Evolutionary conservation across 148 eudicot species (phyloP).

Genomic region (Chenopodium quinoa): DNA sequence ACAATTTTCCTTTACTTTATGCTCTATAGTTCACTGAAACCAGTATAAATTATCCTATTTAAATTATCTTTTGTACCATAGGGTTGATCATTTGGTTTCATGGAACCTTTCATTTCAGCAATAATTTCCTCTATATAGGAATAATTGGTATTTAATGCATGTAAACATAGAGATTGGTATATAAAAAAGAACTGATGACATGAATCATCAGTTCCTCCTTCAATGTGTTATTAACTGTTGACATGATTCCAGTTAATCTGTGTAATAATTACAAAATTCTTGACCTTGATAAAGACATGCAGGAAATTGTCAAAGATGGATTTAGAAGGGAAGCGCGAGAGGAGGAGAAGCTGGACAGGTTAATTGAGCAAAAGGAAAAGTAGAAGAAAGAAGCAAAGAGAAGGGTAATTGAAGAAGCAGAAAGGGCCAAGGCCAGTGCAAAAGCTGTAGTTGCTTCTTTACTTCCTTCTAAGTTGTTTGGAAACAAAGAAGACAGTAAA

Average conservation of each 20-base stretch:
- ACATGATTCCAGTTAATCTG: not conserved
- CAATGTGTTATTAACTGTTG: no score
- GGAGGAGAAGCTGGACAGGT: constrained; percentile 70
- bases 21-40: no score
- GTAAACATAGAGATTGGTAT: not conserved
- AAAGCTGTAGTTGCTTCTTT: no score
- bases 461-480: constrained; percentile 22
- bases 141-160: constrained; percentile 7
- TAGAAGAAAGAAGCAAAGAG: constrained; percentile 85
- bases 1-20: not conserved
- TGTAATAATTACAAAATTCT: not conserved
- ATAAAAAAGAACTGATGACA: not conserved
- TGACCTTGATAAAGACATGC: constrained; percentile 74
- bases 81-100: no score
- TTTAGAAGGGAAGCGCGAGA: constrained; percentile 69
- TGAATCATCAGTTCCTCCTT: not conserved
- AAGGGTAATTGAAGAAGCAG: constrained; percentile 71
- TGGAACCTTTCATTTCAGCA: not conserved
- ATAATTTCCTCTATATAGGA: not conserved
- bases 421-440: constrained; percentile 29
- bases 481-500: constrained; percentile 45
- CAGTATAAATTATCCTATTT: no score
- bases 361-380: constrained; percentile 60
- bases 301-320: constrained; percentile 67
- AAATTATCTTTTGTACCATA: no score